These are phyloP conservation scores for Phytophthora sp. DNA, from an alignment of 352 stramenopile species.

Conservation along the genomic window DNA sequence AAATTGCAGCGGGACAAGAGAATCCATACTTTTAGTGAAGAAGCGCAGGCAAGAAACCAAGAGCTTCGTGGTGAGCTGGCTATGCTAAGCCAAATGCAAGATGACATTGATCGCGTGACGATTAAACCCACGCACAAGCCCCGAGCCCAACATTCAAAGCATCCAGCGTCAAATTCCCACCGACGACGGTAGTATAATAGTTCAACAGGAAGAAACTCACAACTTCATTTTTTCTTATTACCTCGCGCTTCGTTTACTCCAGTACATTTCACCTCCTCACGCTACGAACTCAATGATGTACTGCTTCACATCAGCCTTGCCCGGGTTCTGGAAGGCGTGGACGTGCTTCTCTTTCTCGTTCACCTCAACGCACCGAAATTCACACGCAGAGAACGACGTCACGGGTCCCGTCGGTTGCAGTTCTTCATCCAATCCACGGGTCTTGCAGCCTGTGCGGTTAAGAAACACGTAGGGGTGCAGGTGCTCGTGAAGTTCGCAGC, in stretches of 20 bases:
- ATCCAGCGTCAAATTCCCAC: background rate
- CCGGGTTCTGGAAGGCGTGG: constrained; percentile 46
- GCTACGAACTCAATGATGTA: constrained; percentile 48
- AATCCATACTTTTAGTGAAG: background rate
- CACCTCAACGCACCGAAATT: constrained; percentile 45
- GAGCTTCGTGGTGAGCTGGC: constrained; percentile 22
- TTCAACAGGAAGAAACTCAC: background rate
- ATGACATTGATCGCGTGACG: background rate
- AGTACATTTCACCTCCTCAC: background rate
- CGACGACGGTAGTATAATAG: background rate
- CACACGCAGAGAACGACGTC: constrained; percentile 28
- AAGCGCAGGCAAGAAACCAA: constrained; percentile 6
- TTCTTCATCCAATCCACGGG: constrained; percentile 31
- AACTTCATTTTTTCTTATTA: too few species aligned
- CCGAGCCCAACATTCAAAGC: background rate
- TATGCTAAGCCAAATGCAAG: constrained; percentile 13
- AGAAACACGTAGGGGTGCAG: constrained; percentile 49
- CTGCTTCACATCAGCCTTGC: constrained; percentile 26
- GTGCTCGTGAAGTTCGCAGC: constrained; percentile 46
- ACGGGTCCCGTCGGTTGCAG: constrained; percentile 29
- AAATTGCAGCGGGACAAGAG: constrained; percentile 2
- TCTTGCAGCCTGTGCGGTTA: constrained; percentile 41
- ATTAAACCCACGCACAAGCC: background rate
- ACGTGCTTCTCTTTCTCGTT: constrained; percentile 25
- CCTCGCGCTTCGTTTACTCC: too few species aligned